A percentile compares a stretch with the other conserved stretches of the same genome.
Conservation (phyloP, 768 basidiomycete genomes). For the Pulveroboletus sp. region DNA sequence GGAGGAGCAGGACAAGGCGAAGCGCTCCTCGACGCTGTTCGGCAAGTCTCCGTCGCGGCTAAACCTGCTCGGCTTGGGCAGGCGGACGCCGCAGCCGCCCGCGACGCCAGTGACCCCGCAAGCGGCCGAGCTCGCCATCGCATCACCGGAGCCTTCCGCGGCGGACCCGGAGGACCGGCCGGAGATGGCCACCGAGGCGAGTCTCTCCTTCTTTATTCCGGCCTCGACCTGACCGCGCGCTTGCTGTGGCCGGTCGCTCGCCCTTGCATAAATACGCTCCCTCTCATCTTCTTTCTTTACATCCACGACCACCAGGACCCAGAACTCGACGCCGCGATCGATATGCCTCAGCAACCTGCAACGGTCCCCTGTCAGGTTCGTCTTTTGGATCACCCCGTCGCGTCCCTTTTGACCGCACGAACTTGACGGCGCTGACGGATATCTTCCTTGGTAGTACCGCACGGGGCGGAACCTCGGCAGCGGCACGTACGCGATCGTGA, state of each 20-base stretch:
- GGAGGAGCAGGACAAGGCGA: conserved; percentile 22
- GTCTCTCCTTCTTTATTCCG: conserved; percentile 1
- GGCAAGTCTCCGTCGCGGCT: conserved; percentile 29
- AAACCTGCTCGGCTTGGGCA: conserved; percentile 26
- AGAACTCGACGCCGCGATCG: conserved; percentile 6
- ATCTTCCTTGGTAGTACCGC: conserved; percentile 55
- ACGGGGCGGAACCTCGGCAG: conserved; percentile 86
- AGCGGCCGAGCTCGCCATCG: conserved; percentile 15
- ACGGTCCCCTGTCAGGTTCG: conserved; percentile 48
- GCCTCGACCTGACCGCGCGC: conserved; percentile 10
- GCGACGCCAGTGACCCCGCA: conserved; percentile 25
- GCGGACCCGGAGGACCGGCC: conserved; percentile 23
- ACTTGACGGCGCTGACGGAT: conserved; percentile 6
- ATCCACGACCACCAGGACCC: conserved; percentile 15
- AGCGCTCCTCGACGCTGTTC: conserved; percentile 23
- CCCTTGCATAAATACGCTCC: conserved; percentile 19
- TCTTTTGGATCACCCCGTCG: conserved; percentile 1
- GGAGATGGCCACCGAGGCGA: conserved; percentile 23
- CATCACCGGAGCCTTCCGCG: conserved; percentile 23
- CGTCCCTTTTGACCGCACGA: not conserved
- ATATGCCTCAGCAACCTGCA: conserved; percentile 31
- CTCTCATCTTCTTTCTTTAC: conserved; percentile 7
- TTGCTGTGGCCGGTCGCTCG: conserved; percentile 12
- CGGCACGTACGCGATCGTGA: conserved; percentile 93
- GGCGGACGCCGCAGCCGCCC: conserved; percentile 29